These are phyloP conservation scores for Bjerkandera adusta DNA, from an alignment of 1,284 basidiomycete genomes.

Conservation along the genomic window DNA sequence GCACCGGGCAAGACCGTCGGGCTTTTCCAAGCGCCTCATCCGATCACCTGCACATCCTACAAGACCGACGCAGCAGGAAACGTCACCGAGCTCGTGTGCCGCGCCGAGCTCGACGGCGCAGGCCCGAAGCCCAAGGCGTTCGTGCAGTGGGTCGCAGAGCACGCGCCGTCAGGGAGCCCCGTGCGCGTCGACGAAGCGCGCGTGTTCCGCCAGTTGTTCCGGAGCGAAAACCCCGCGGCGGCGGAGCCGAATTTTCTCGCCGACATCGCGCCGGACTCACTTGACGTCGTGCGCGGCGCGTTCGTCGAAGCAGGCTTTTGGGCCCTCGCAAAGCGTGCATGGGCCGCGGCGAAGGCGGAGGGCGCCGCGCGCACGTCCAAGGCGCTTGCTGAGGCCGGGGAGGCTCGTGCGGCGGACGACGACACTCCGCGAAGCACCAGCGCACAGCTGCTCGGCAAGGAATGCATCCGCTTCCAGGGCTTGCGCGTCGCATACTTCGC, in stretches of 20 bases:
- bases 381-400: constrained; percentile 42
- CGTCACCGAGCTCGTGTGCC: constrained; percentile 79
- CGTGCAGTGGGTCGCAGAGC: constrained; percentile 97
- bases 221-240: constrained; percentile 86
- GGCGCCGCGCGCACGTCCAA: constrained; percentile 63
- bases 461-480: constrained; percentile 96
- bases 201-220: constrained; percentile 93
- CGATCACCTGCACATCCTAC: constrained; percentile 92
- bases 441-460: constrained; percentile 86
- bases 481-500: constrained; percentile 96
- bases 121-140: constrained; percentile 88
- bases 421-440: constrained; percentile 69
- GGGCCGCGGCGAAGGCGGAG: constrained; percentile 67
- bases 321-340: constrained; percentile 71
- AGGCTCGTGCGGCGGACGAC: constrained; percentile 32
- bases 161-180: constrained; percentile 75
- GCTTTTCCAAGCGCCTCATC: constrained; percentile 92
- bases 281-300: constrained; percentile 79
- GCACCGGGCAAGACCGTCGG: constrained; percentile 98
- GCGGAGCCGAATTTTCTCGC: constrained; percentile 67
- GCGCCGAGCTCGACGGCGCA: constrained; percentile 62
- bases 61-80: constrained; percentile 71
- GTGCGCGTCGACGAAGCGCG: constrained; percentile 88
- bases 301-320: constrained; percentile 92
- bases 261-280: constrained; percentile 77